A percentile compares a stretch with the other conserved stretches of the same genome.
These are phyloP conservation scores for Phylloporus rhodoxanthus DNA, from an alignment of 768 basidiomycete species.

Conservation along the genomic window DNA sequence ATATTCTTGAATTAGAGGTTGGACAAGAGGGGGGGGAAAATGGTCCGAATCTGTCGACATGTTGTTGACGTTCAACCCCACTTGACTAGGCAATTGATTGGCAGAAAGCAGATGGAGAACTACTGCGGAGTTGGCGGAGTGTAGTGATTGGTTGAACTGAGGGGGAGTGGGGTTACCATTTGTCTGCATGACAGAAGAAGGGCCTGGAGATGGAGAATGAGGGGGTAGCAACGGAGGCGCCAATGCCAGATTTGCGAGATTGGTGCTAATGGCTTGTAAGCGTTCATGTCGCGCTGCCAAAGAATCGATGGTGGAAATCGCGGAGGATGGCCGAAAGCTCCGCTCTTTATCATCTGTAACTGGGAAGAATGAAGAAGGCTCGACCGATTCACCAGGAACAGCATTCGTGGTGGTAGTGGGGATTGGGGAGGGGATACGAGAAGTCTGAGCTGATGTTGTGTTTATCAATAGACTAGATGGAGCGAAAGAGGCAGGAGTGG, in stretches of 20 bases:
- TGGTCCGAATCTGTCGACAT: background rate
- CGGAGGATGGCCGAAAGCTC: conserved; percentile 1
- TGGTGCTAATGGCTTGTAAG: conserved; percentile 11
- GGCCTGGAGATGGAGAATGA: conserved; percentile 8
- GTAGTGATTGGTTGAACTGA: background rate
- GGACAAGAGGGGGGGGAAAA: background rate
- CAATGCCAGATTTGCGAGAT: conserved; percentile 8
- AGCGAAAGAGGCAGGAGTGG: conserved; percentile 9
- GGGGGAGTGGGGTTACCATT: background rate
- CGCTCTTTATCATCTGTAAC: background rate
- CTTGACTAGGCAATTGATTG: background rate
- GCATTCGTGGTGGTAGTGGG: background rate
- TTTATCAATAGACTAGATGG: background rate
- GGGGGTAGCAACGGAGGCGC: conserved; percentile 1
- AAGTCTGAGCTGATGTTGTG: background rate
- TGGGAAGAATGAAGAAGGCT: background rate
- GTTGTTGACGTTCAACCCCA: background rate
- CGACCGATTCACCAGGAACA: background rate
- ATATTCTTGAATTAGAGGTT: conserved; percentile 7
- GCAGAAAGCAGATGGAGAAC: conserved; percentile 10
- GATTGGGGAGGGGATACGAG: conserved; percentile 1
- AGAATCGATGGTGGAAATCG: background rate
- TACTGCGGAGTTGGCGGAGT: background rate
- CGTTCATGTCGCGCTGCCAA: conserved; percentile 10
- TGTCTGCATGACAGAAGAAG: background rate